Conservation (phyloP, 2,329 filamentous ascomycete species). For the Scortechinia acanthostroma region DNA sequence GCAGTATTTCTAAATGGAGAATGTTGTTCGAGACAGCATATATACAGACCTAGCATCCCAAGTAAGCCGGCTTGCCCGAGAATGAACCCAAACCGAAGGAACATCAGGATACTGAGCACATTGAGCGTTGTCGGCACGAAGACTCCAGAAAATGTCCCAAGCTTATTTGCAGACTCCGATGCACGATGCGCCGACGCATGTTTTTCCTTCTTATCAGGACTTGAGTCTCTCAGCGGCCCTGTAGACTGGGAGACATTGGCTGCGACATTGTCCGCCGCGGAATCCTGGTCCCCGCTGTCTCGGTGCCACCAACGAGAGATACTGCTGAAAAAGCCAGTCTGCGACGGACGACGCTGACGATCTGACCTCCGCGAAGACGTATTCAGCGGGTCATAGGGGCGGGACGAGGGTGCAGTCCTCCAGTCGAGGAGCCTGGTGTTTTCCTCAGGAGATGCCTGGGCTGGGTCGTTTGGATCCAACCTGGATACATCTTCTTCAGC, state of each 20-base stretch:
- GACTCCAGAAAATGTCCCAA: conserved; percentile 72
- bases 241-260: not conserved
- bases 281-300: not conserved
- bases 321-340: not conserved
- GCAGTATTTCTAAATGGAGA: conserved; percentile 5
- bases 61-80: conserved; percentile 73
- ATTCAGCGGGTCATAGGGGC: not conserved
- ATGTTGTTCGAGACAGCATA: conserved; percentile 2
- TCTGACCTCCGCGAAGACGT: not conserved
- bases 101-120: conserved; percentile 86
- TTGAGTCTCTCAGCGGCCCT: not conserved
- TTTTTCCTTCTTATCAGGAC: conserved; percentile 8
- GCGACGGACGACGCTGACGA: not conserved
- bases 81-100: conserved; percentile 79
- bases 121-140: conserved; percentile 86
- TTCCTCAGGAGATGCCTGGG: not conserved
- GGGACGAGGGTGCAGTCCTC: not conserved
- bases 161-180: conserved; percentile 43
- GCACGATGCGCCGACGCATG: conserved; percentile 17
- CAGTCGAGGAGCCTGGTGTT: not conserved
- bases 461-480: conserved; percentile 19
- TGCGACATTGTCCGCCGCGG: not conserved
- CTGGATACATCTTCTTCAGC: conserved; percentile 23
- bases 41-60: conserved; percentile 67
- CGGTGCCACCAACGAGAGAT: not conserved